Evolutionary conservation across 2,329 filamentous ascomycete species (phyloP), one percentile per base, ranked within the genome.

Genomic region (Neofusicoccum kwambonambiense): DNA sequence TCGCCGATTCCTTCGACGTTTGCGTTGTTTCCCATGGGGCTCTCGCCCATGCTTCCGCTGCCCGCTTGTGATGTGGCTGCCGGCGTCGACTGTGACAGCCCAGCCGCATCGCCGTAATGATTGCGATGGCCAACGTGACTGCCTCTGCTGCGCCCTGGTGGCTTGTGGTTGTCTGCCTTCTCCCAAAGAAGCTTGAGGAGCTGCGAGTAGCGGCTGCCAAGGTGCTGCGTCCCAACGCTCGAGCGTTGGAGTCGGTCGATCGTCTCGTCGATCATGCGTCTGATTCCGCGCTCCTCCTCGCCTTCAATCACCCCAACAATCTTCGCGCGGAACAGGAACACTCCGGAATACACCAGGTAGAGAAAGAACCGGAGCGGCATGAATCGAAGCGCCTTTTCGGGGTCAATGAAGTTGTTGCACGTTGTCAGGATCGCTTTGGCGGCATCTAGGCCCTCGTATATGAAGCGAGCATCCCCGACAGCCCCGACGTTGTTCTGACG

Each of bases 341-440:
- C 81, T 9, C 79, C 80, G 1, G 79, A 78, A 65, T 83, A 82
- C 34, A 83, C 79, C 4, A 81, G 78, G 70, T 82, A 82, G 19
- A 83, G 77, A 65, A 81, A 82, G 71, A 81, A 82, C 2, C 80
- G 75, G 1, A 82, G 68, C 0, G 81, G 81, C 81, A 83, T 82
- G 66, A 78, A 82, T 37, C 81, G 77, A 0, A 83, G 72, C 1
- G 76, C 73, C 66, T 77, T 78, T 65, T 82, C 80, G 0, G 81
- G 79, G 64, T 81, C 78, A 22, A 83, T 80, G 64, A 82, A 83
- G 56, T 80, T 82, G 70, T 82, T 83, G 56, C 80, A 77, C 39
- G 81, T 83, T n/a, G 78, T 81, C 3, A 83, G 73, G 13, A 83
- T 76, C 22, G 79, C 80, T 70, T 82, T 82, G 7, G 81, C 81